These are phyloP conservation scores for Termitomyces sp. DNA, from an alignment of 768 basidiomycete species.

Conservation along the genomic window DNA sequence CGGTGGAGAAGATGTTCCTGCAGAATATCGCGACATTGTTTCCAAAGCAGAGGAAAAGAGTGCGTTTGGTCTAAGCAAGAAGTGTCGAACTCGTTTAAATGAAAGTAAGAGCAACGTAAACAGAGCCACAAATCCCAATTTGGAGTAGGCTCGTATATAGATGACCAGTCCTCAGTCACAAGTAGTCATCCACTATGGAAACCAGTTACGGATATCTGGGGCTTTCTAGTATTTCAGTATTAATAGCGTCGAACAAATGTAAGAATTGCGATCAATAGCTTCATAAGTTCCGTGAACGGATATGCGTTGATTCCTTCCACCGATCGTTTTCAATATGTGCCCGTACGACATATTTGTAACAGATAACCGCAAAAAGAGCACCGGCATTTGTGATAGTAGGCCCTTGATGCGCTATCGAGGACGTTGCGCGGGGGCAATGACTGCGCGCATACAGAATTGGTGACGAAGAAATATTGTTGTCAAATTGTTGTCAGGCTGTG, in stretches of 20 bases:
- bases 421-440: not conserved
- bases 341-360: not conserved
- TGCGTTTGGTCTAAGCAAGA: not conserved
- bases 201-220: not conserved
- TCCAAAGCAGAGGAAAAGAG: not conserved
- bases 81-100: constrained; percentile 1
- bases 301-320: not conserved
- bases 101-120: not conserved
- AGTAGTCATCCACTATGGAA: constrained; percentile 7
- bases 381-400: not conserved
- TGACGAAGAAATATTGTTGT: not conserved
- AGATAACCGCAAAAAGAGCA: not conserved
- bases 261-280: not conserved
- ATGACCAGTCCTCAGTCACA: constrained; percentile 10
- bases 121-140: not conserved
- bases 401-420: not conserved
- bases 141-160: not conserved
- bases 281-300: not conserved
- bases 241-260: constrained; percentile 1
- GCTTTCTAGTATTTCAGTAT: not conserved
- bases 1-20: constrained; percentile 28
- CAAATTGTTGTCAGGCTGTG: not conserved
- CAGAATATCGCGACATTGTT: constrained; percentile 16
- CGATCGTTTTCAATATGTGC: not conserved
- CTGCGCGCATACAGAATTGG: not conserved